These are phyloP conservation scores for Nemania sp. DNA, from an alignment of 2,329 filamentous ascomycete genomes.

Conservation along the genomic window DNA sequence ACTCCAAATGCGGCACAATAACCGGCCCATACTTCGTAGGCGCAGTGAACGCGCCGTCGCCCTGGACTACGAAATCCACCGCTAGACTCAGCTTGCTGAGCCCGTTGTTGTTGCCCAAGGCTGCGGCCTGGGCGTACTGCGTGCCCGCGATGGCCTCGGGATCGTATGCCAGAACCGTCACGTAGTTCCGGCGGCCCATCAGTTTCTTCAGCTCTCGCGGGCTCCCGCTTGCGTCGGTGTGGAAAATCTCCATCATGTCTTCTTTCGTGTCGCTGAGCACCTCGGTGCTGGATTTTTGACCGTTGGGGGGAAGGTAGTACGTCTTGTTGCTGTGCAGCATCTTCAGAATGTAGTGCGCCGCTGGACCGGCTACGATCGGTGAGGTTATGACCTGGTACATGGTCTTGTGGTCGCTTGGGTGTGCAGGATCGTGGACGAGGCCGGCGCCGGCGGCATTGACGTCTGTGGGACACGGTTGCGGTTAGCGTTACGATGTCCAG, in stretches of 20 bases:
- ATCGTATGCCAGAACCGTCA: slow-evolving; percentile 92
- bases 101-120: slow-evolving; percentile 45
- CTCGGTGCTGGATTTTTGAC: slow-evolving; percentile 63
- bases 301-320: slow-evolving; percentile 88
- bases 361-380: slow-evolving; percentile 87
- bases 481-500: not conserved
- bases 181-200: slow-evolving; percentile 92
- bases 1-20: slow-evolving; percentile 84
- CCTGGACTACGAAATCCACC: slow-evolving; percentile 96
- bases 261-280: slow-evolving; percentile 91
- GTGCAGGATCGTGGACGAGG: slow-evolving; percentile 88
- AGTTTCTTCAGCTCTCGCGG: slow-evolving; percentile 84
- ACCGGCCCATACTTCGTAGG: slow-evolving; percentile 97
- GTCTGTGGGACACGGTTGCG: slow-evolving; percentile 48
- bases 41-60: slow-evolving; percentile 76
- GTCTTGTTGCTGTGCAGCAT: slow-evolving; percentile 94
- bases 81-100: slow-evolving; percentile 78
- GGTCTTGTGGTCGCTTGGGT: slow-evolving; percentile 93
- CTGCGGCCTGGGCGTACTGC: slow-evolving; percentile 38
- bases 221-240: slow-evolving; percentile 84
- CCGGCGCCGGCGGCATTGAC: slow-evolving; percentile 92
- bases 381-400: slow-evolving; percentile 99
- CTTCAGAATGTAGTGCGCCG: slow-evolving; percentile 83
- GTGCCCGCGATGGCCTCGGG: slow-evolving; percentile 66
- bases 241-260: slow-evolving; percentile 99